Evolutionary conservation across 2,329 filamentous ascomycete species (phyloP), one percentile per base, ranked within the genome.

Genomic region (Botryotinia narcissicola): DNA sequence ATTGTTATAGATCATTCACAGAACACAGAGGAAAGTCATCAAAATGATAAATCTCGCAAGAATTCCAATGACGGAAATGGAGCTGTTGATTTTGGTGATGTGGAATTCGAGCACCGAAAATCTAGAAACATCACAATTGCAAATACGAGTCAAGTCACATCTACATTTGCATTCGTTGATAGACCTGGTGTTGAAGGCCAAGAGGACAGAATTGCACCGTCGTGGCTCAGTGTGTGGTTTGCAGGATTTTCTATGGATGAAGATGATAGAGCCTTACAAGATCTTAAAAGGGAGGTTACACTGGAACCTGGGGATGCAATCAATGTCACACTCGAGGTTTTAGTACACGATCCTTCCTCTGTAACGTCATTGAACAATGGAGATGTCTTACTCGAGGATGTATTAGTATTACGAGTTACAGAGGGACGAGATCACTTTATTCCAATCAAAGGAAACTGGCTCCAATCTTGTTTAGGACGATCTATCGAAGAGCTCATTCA

Each of bases 361-460:
- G 89, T 93, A 0, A 89, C 88, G 29, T 84, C 86, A 3, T 86
- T 99, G 54, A 98, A 98, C 77, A 86, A 91, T 71, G 89, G 88
- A 25, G 85, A 86, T 2, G 81, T 85, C 6, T 84, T 84, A 12
- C 84, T 99, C 0, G 95, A 98, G 75, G 94, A 98, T 76, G 91
- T 99, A 4, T 85, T 99, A 12, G 91, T 99, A 2, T 86, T 99
- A 14, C 90, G 94, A 0, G 93, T 99, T 8, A 87, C 90, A 18
- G 89, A 92, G 70, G 97, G 97, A 0, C 88, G 94, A 66, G 96
- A 99, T 78, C 93, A 98, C 80, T 99, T 99, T 80, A 89, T 99
- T 57, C 92, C 94, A 0, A 86, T 97, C 0, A 90, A 88, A 37
- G 96, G 89, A 0, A 85, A 83, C 1, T 99, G 96, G 95, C 84